phyloP scores from a whole-genome alignment of 768 basidiomycete genomes.

The Termitomyces titanicus region DNA sequence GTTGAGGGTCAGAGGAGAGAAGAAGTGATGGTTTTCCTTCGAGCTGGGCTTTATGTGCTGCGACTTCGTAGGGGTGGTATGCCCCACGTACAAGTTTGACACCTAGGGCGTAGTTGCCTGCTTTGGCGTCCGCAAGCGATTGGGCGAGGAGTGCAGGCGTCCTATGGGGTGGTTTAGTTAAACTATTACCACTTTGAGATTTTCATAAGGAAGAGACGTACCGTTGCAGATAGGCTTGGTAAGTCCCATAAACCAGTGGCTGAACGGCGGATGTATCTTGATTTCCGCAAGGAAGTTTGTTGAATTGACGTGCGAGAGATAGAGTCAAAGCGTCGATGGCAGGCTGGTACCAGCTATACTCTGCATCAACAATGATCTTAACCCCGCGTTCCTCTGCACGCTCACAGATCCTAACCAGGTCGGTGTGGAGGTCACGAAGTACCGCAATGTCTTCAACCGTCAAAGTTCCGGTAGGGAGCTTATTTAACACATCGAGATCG shows the following conservation, averaged over 20 bases:
- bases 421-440: slow-evolving; percentile 57
- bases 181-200: too few species aligned
- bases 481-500: slow-evolving; percentile 53
- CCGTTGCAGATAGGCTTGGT: slow-evolving; percentile 86
- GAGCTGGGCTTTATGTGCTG: slow-evolving; percentile 34
- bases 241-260: slow-evolving; percentile 81
- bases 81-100: slow-evolving; percentile 93
- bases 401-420: slow-evolving; percentile 61
- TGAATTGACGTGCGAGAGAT: slow-evolving; percentile 75
- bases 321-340: slow-evolving; percentile 81
- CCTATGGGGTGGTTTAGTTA: slow-evolving; percentile 28
- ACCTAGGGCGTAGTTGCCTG: slow-evolving; percentile 70
- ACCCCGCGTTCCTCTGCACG: slow-evolving; percentile 61
- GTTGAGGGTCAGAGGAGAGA: slow-evolving; percentile 52
- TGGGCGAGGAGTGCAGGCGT: slow-evolving; percentile 66
- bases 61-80: slow-evolving; percentile 77
- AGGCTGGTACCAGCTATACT: slow-evolving; percentile 78
- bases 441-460: slow-evolving; percentile 53
- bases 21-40: slow-evolving; percentile 29
- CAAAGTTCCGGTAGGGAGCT: slow-evolving; percentile 25
- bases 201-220: slow-evolving; percentile 20
- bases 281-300: slow-evolving; percentile 34
- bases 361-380: slow-evolving; percentile 79
- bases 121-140: slow-evolving; percentile 61
- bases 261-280: slow-evolving; percentile 25